These are phyloP conservation scores for Sanghuangporus weigelae DNA, from an alignment of 1,284 basidiomycete species.

Conservation along the genomic window DNA sequence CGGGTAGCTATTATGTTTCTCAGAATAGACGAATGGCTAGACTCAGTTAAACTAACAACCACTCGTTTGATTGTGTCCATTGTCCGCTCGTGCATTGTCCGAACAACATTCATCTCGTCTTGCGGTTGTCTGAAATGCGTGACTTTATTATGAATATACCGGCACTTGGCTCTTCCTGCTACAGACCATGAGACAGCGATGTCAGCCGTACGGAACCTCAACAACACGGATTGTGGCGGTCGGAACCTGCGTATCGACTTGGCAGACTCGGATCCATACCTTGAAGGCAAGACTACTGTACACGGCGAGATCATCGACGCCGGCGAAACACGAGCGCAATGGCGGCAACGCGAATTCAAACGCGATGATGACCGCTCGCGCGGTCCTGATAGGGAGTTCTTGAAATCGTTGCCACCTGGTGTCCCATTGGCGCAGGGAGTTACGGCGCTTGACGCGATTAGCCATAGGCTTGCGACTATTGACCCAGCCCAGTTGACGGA, in stretches of 20 bases:
- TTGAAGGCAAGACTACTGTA: slow-evolving; percentile 46
- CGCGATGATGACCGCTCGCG: slow-evolving; percentile 24
- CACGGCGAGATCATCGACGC: slow-evolving; percentile 62
- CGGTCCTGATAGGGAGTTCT: slow-evolving; percentile 43
- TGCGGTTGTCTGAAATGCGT: slow-evolving; percentile 13
- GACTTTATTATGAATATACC: slow-evolving; percentile 12
- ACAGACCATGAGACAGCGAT: slow-evolving; percentile 89
- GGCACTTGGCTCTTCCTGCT: neutral
- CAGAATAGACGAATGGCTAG: slow-evolving; percentile 35
- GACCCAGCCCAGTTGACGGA: slow-evolving; percentile 86
- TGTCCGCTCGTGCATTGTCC: neutral
- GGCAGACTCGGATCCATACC: slow-evolving; percentile 44
- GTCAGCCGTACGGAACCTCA: slow-evolving; percentile 74
- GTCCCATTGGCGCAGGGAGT: slow-evolving; percentile 71
- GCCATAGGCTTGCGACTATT: slow-evolving; percentile 81
- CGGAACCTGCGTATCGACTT: slow-evolving; percentile 71
- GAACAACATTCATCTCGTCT: neutral
- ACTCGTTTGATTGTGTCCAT: slow-evolving; percentile 15
- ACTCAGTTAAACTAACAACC: slow-evolving; percentile 11
- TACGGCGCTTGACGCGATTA: slow-evolving; percentile 81
- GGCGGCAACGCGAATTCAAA: slow-evolving; percentile 40
- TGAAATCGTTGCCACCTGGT: slow-evolving; percentile 73
- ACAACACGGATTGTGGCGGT: slow-evolving; percentile 66
- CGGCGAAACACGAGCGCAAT: slow-evolving; percentile 50
- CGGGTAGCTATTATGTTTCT: slow-evolving; percentile 56